phyloP scores from a whole-genome alignment of 2,329 filamentous ascomycete genomes.

The Pseudogymnoascus sp. region DNA sequence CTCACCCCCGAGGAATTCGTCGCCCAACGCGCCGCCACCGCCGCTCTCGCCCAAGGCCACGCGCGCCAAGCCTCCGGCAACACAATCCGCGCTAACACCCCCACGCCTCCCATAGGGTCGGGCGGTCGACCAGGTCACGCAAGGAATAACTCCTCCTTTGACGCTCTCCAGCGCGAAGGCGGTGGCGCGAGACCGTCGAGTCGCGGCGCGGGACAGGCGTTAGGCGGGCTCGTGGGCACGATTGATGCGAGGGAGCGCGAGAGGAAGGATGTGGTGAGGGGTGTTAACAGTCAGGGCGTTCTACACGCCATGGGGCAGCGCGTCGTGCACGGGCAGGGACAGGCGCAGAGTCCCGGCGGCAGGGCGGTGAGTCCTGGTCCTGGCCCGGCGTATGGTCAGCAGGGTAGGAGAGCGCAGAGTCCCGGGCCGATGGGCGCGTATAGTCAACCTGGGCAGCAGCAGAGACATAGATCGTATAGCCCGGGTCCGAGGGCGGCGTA shows the following conservation, averaged over 20 bases:
- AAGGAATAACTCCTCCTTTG: slow-evolving; percentile 38
- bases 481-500: background rate
- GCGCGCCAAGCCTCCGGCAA: slow-evolving; percentile 49
- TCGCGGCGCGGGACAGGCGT: background rate
- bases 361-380: background rate
- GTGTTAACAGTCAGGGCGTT: slow-evolving; percentile 61
- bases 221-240: slow-evolving; percentile 60
- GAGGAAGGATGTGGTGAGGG: slow-evolving; percentile 61
- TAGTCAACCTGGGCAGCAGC: too few species aligned
- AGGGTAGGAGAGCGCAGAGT: background rate
- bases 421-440: too few species aligned
- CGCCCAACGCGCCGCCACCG: slow-evolving; percentile 57
- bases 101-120: slow-evolving; percentile 32
- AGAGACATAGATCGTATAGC: too few species aligned
- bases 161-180: slow-evolving; percentile 38
- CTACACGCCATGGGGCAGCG: slow-evolving; percentile 65
- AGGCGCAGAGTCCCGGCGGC: background rate
- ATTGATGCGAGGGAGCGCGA: slow-evolving; percentile 77
- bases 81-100: slow-evolving; percentile 35
- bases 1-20: slow-evolving; percentile 78
- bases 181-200: background rate
- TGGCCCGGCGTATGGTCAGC: background rate
- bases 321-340: background rate
- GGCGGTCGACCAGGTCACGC: slow-evolving; percentile 18
- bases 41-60: slow-evolving; percentile 47